phyloP scores from a whole-genome alignment of 1,284 basidiomycete genomes.

The Trametes sp. region DNA sequence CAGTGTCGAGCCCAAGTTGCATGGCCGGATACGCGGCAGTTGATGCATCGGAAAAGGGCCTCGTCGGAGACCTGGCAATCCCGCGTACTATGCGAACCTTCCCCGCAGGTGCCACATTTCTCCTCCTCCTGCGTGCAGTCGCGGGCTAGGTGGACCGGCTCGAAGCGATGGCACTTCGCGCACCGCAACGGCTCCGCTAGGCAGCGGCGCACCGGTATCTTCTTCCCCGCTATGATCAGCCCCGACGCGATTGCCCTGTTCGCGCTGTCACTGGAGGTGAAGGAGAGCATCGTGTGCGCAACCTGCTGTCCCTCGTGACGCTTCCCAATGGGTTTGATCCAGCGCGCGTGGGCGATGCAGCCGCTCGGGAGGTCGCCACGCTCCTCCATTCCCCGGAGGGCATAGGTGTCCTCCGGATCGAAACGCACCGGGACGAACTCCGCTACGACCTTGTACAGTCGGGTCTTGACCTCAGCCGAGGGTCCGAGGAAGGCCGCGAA shows the following conservation, averaged over 20 bases:
- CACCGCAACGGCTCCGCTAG: slow-evolving; percentile 33
- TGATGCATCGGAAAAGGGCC: slow-evolving; percentile 11
- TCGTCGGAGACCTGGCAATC: slow-evolving; percentile 10
- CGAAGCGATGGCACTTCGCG: slow-evolving; percentile 41
- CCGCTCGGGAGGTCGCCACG: not conserved
- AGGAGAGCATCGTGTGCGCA: not conserved
- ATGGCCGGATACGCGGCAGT: slow-evolving; percentile 23
- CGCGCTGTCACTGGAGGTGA: slow-evolving; percentile 5
- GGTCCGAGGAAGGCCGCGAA: slow-evolving; percentile 18
- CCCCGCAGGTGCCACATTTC: slow-evolving; percentile 37
- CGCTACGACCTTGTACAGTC: slow-evolving; percentile 14
- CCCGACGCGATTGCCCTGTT: slow-evolving; percentile 22
- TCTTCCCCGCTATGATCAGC: slow-evolving; percentile 14
- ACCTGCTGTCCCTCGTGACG: slow-evolving; percentile 13
- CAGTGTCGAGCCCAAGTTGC: slow-evolving; percentile 25
- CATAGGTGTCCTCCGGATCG: slow-evolving; percentile 1
- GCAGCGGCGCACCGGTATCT: not conserved
- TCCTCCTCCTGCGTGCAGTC: slow-evolving; percentile 31
- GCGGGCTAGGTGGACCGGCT: slow-evolving; percentile 33
- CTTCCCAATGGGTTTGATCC: slow-evolving; percentile 29
- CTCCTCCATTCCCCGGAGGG: slow-evolving; percentile 5
- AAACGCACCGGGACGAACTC: slow-evolving; percentile 12
- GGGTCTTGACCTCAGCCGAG: slow-evolving; percentile 1
- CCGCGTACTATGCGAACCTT: slow-evolving; percentile 26
- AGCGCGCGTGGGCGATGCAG: slow-evolving; percentile 17